Evolutionary conservation across 2,329 filamentous ascomycete species (phyloP).

Genomic region (Atkinsonella texensis): DNA sequence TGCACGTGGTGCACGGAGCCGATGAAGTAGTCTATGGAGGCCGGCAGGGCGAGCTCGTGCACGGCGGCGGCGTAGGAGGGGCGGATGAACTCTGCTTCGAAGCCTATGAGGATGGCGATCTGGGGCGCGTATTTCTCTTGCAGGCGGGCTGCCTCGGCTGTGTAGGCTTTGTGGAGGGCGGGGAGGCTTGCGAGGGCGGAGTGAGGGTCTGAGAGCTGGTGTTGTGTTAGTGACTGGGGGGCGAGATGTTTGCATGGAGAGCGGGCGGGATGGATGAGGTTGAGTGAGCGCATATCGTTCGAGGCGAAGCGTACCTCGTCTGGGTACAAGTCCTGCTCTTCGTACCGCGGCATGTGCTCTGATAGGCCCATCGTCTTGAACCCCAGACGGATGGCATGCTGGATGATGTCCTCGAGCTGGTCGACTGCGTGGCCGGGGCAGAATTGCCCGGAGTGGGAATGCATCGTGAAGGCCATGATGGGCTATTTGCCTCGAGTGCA

Average conservation of each 20-base stretch:
- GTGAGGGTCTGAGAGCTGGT: slow-evolving; percentile 36
- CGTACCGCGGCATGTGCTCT: slow-evolving; percentile 84
- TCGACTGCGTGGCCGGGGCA: slow-evolving; percentile 83
- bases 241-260: too few relatives aligned
- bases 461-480: slow-evolving; percentile 92
- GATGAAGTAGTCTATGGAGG: slow-evolving; percentile 76
- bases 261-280: neutral
- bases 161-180: slow-evolving; percentile 57
- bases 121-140: slow-evolving; percentile 54
- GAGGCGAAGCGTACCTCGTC: slow-evolving; percentile 52
- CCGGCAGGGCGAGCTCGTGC: slow-evolving; percentile 42
- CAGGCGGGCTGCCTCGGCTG: slow-evolving; percentile 62
- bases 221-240: neutral
- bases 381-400: slow-evolving; percentile 62
- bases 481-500: too few relatives aligned
- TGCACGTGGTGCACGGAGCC: slow-evolving; percentile 87
- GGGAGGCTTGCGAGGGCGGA: slow-evolving; percentile 35
- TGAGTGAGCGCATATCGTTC: neutral
- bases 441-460: slow-evolving; percentile 96
- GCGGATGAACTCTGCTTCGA: slow-evolving; percentile 89
- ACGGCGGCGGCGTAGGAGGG: slow-evolving; percentile 49
- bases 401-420: slow-evolving; percentile 71
- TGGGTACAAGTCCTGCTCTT: slow-evolving; percentile 70
- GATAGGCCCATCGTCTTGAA: slow-evolving; percentile 81
- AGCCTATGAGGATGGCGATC: slow-evolving; percentile 76